Base-by-base conservation (phyloP, 768 basidiomycete genomes). In the Xerocomus brunneocitrinus region DNA sequence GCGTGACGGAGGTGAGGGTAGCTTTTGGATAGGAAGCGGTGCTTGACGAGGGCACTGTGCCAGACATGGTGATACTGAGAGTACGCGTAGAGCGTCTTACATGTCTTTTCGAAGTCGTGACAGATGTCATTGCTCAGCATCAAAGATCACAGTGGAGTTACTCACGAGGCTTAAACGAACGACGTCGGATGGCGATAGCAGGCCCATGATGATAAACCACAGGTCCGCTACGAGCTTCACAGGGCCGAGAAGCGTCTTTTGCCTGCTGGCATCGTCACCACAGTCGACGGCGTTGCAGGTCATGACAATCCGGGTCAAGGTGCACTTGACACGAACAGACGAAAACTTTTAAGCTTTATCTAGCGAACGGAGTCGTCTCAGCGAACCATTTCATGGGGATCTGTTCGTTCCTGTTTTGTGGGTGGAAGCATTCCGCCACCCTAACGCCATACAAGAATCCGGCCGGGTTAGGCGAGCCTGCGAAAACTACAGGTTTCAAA, bases 161-260 rank as follows among this genome's bases (percentile, higher is more conserved):
- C 68, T 70, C 40, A 70, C 66, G 19, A 50, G 62, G 43, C 66
- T 58, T 50, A 70, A 49, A 25, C 47, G 56, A 24, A 64, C 49
- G 38, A 68, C 31, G 30, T 68, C 68, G 4, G 58, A 47, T 0
- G 68, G 60, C 22, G 68, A 62, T 28, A 69, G 40, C 9, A 66
- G 50, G 45, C 55, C 25, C 67, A 69, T 70, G 44, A 68, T 59
- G 36, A 66, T 55, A 35, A 68, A 55, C 67, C 67, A 68, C 41
- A 68, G 30, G 28, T 68, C 67, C 13, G 62, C 63, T 28, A 57
- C 57, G 42, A 69, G 66, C 22, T 54, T 55, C 16, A 62, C 31
- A 10, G 44, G n/a, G 10, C 42, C 28, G 25, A 14, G 28, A 12
- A 40, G 39, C 9, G 36, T 16, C 27, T 2, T 47, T n/a, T n/a